Evolutionary conservation across 805 yeast species (phyloP).

Genomic region (Sporopachydermia lactativora): DNA sequence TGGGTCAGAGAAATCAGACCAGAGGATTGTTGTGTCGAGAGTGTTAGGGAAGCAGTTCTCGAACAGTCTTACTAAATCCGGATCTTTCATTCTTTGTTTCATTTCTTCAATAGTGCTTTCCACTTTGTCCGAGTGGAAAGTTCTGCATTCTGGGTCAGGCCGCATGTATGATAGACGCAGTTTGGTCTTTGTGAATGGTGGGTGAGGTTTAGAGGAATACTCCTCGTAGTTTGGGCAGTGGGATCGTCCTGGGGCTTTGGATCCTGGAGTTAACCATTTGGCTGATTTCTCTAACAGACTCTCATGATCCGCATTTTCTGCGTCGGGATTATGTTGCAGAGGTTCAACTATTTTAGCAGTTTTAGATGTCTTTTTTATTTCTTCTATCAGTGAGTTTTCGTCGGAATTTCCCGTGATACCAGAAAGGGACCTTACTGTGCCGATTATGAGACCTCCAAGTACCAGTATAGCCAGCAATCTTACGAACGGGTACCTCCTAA

Average conservation of each 20-base stretch:
- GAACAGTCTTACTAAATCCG: conserved; percentile 58
- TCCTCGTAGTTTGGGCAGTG: conserved; percentile 54
- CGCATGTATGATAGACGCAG: conserved; percentile 56
- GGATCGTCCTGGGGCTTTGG: no score
- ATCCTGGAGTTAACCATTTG: no score
- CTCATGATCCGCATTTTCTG: no score
- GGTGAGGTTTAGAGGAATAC: conserved; percentile 40
- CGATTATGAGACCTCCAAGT: background rate
- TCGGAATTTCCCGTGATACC: background rate
- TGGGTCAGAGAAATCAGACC: conserved; percentile 31
- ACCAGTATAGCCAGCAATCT: background rate
- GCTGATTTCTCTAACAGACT: no score
- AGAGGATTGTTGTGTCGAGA: conserved; percentile 71
- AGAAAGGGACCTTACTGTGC: background rate
- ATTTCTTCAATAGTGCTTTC: conserved; percentile 46
- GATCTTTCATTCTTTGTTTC: conserved; percentile 33
- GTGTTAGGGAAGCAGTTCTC: conserved; percentile 85
- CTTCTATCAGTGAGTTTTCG: background rate
- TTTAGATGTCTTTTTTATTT: background rate
- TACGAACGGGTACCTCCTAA: background rate
- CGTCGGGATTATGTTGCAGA: no score
- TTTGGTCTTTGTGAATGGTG: conserved; percentile 45
- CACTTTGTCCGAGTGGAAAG: conserved; percentile 48
- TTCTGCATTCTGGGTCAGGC: conserved; percentile 59
- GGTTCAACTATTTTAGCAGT: background rate